Percentiles rank a stretch among this genome's conserved stretches.
These are phyloP conservation scores for Acidomyces sp. DNA, from an alignment of 495 filamentous ascomycete genomes.

Conservation along the genomic window DNA sequence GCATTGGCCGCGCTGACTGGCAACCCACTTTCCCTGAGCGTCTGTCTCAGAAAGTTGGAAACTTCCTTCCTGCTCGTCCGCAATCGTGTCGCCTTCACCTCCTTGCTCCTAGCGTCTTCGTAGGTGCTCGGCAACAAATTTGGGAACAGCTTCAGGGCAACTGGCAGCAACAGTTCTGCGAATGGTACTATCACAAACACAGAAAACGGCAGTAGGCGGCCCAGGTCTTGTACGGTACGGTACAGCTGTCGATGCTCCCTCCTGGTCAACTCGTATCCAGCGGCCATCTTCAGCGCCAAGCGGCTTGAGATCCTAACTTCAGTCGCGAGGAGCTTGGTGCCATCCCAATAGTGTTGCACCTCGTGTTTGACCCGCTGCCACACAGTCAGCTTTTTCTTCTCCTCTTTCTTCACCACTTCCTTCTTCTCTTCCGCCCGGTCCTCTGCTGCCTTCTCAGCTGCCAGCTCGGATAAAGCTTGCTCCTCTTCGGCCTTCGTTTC, in stretches of 20 bases:
- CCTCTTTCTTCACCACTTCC: conserved; percentile 53
- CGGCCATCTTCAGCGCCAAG: conserved; percentile 91
- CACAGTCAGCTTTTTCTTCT: conserved; percentile 72
- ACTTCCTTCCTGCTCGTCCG: conserved; percentile 87
- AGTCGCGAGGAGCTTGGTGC: conserved; percentile 88
- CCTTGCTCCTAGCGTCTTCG: conserved; percentile 79
- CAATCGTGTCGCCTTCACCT: conserved; percentile 69
- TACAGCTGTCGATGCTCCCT: conserved; percentile 85
- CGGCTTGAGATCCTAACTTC: conserved; percentile 87
- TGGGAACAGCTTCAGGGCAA: conserved; percentile 89
- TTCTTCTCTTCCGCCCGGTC: conserved; percentile 39
- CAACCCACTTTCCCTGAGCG: conserved; percentile 81
- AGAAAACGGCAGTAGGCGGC: conserved; percentile 86
- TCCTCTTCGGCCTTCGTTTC: conserved; percentile 37
- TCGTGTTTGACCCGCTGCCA: conserved; percentile 91
- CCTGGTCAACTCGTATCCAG: conserved; percentile 89
- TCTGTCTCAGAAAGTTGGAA: conserved; percentile 77
- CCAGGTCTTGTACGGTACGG: conserved; percentile 86
- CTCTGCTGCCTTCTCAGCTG: conserved; percentile 33
- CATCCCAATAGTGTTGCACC: conserved; percentile 92
- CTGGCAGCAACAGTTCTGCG: conserved; percentile 83
- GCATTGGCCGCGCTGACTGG: conserved; percentile 75
- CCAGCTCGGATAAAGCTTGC: conserved; percentile 34
- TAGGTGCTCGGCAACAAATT: conserved; percentile 96
- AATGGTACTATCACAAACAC: conserved; percentile 96